Base-by-base conservation (phyloP, 164 flowering plant species). In the Echeveria elegans region DNA sequence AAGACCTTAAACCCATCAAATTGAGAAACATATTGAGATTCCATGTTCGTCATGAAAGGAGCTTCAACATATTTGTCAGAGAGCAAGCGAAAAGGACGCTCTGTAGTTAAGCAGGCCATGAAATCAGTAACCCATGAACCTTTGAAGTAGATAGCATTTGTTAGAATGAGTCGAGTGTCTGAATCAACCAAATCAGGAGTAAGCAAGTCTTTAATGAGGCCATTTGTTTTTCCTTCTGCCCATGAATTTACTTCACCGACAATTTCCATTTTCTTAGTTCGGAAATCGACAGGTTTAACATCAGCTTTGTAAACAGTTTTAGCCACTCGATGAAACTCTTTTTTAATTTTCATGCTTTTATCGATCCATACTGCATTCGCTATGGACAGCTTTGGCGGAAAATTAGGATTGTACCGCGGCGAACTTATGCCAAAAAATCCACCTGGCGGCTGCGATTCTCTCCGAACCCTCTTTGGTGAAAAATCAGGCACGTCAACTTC, bases 71-170 rank as follows among this genome's bases (percentile, higher is more conserved):
- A 63, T 69, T 65, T 76, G 29, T 92, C 92, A 74, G 79, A 48
- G 7, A 80, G 80, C 63, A 84, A 85, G 77, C 82, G 77, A 66
- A 89, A 89, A 7, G 84, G 82, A 18, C 67, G 15, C 15, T 80
- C 76, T 53, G 73, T 75, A 40, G 96, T 89, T 18, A 53, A 24
- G 28, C 83, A 79, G 32, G 77, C 70, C 72, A 85, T 83, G 69
- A 87, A 87, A 63, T 77, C 76, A 60, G 77, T 80, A 41, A 56
- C 68, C 96, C 92, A 89, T 16, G 82, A 74, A 71, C 96, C 96
- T 77, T 89, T 89, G 72, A 84, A 89, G 65, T 89, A 89, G n/a
- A 89, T 75, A 5, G 90, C 96, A 81, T 85, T 89, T 30, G 92
- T 85, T 58, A 85, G 74, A 60, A 89, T 71, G 56, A 89, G 86